Base-by-base conservation (phyloP, 106 monocot genomes). In the Dendrobium huoshanense region DNA sequence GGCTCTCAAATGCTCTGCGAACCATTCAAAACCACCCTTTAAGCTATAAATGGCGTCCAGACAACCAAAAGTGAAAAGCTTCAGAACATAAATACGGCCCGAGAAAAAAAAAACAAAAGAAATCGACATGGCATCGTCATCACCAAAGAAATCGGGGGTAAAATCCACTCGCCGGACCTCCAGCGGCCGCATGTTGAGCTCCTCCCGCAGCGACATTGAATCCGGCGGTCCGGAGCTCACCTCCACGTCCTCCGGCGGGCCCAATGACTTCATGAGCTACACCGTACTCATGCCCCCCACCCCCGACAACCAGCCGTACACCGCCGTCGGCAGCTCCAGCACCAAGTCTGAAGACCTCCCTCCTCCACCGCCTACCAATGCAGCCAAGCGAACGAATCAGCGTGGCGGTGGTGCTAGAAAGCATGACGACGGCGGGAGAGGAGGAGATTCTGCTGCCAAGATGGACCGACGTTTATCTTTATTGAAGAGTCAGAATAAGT, bases 261-360 rank as follows among this genome's bases (percentile, higher is more conserved):
- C 82, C 73, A 84, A 85, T 41, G 94, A 92, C 81, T 90, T 85
- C 85, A 54, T 77, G 22, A 89, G 87, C 85, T 96, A 96, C 86
- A 96, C 96, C 51, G 94, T 96, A 78, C 81, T 88, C 80, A 90
- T 96, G 90, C 96, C 96, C 11, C 92, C 96, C 27, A 96, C 96
- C 59, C 96, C 96, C 13, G 96, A 96, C 78, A 96, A 96, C 83
- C 92, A 92, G 79, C 94, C 96, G 5, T 78, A 80, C 41, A 31
- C 24, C 54, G 82, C 48, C 59, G 40, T 44, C 27, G 20, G 67
- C n/a, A 61, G 76, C 41, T 48, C 89, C 17, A 78, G 19, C 29
- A 41, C 70, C 24, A 90, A 84, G 67, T 79, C 81, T 10, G 86
- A 81, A 40, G 77, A 83, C 75, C 72, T 59, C 41, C 37, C 45